Evolutionary conservation across 1,284 basidiomycete species (phyloP).

Genomic region (Veloporphyrellus conicus): DNA sequence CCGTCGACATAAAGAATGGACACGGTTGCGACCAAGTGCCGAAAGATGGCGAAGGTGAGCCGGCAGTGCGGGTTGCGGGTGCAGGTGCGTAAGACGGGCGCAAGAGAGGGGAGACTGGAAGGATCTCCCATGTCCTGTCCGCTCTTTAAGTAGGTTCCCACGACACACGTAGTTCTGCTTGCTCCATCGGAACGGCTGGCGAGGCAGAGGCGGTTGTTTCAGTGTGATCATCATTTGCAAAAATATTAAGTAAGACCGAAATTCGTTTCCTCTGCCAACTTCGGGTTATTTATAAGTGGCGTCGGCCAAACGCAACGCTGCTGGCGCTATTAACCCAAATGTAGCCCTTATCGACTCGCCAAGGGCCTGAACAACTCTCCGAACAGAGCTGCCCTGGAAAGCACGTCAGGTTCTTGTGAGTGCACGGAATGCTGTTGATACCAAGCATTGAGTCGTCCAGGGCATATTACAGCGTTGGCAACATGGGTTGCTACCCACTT

Average conservation of each 20-base stretch:
- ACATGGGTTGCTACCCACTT: too few relatives aligned
- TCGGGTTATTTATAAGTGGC: neutral
- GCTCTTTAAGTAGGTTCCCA: neutral
- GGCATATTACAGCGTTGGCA: too few relatives aligned
- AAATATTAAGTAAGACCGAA: neutral
- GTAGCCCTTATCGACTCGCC: neutral
- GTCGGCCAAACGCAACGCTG: neutral
- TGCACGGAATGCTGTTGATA: too few relatives aligned
- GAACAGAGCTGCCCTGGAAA: too few relatives aligned
- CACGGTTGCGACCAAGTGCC: neutral
- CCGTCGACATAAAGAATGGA: neutral
- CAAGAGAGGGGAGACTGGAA: neutral
- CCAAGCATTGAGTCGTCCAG: too few relatives aligned
- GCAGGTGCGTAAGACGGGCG: neutral
- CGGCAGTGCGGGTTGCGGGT: neutral
- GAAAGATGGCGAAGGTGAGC: neutral
- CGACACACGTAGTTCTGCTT: neutral
- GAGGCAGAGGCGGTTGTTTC: neutral
- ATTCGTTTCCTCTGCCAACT: neutral
- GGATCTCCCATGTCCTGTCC: neutral
- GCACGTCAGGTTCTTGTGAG: neutral
- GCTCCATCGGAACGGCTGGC: neutral
- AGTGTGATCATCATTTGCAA: neutral
- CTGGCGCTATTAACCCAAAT: neutral
- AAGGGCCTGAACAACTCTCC: too few relatives aligned